Percentiles rank a stretch among this genome's conserved stretches.
Evolutionary conservation across 2,329 filamentous ascomycete genomes (phyloP).

Genomic region (Ascosphaera aggregata): DNA sequence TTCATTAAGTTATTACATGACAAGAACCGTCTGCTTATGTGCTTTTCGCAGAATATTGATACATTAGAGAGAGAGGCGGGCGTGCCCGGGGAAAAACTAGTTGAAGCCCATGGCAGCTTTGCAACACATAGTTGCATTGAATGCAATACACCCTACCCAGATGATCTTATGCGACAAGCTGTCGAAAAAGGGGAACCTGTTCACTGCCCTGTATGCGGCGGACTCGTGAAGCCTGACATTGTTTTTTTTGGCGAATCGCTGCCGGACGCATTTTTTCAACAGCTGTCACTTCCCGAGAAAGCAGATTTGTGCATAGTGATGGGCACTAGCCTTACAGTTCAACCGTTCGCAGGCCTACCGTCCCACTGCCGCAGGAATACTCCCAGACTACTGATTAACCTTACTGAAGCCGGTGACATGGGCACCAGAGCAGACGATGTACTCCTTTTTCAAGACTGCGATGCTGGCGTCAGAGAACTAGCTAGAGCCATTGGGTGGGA

Average conservation of each 20-base stretch:
- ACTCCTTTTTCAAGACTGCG: slow-evolving; percentile 58
- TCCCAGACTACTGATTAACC: slow-evolving; percentile 71
- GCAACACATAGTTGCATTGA: slow-evolving; percentile 80
- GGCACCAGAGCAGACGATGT: slow-evolving; percentile 68
- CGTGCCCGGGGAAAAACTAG: slow-evolving; percentile 53
- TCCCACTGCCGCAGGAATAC: slow-evolving; percentile 33
- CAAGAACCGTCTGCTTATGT: slow-evolving; percentile 51
- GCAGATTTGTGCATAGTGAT: slow-evolving; percentile 67
- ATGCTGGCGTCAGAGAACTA: slow-evolving; percentile 54
- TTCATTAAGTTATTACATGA: slow-evolving; percentile 66
- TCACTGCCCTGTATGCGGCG: slow-evolving; percentile 44
- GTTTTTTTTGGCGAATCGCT: slow-evolving; percentile 75
- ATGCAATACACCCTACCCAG: slow-evolving; percentile 49
- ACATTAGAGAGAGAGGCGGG: slow-evolving; percentile 77
- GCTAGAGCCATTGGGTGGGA: slow-evolving; percentile 66
- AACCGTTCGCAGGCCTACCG: slow-evolving; percentile 72
- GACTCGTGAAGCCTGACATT: slow-evolving; percentile 80
- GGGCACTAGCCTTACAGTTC: slow-evolving; percentile 70
- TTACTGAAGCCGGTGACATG: slow-evolving; percentile 57
- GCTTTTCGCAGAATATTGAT: slow-evolving; percentile 97
- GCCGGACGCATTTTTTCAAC: slow-evolving; percentile 40
- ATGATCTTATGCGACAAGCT: slow-evolving; percentile 46
- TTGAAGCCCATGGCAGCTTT: slow-evolving; percentile 93
- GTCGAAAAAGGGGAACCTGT: slow-evolving; percentile 48
- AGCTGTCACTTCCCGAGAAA: slow-evolving; percentile 28